phyloP scores from a whole-genome alignment of 2,329 filamentous ascomycete genomes.

The Pseudohalonectria lignicola region DNA sequence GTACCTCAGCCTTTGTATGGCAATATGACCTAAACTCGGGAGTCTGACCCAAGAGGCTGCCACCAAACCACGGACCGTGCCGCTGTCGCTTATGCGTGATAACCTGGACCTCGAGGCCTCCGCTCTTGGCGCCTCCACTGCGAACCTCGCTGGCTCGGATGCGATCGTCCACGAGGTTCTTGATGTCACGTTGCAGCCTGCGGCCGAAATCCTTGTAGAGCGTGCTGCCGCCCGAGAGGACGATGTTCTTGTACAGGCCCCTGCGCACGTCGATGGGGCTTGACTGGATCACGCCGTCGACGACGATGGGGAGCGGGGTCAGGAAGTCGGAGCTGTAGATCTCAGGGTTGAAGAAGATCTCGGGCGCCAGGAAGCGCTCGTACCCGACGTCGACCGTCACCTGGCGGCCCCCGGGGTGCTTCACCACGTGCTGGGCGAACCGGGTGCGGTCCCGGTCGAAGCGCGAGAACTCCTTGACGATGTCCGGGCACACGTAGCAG shows the following conservation, averaged over 20 bases:
- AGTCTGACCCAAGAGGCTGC: constrained; percentile 90
- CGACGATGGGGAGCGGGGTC: constrained; percentile 85
- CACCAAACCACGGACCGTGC: constrained; percentile 97
- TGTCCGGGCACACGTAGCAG: constrained; percentile 97
- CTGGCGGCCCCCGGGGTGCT: constrained; percentile 81
- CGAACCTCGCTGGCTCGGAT: constrained; percentile 86
- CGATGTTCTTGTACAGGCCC: constrained; percentile 99
- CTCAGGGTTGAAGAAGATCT: constrained; percentile 99
- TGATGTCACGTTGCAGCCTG: constrained; percentile 91
- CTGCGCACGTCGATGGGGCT: constrained; percentile 95
- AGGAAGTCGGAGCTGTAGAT: constrained; percentile 99
- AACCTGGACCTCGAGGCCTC: constrained; percentile 91
- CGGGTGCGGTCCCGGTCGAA: constrained; percentile 89
- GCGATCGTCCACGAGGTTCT: constrained; percentile 85
- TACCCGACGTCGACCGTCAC: constrained; percentile 89
- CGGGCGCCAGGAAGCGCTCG: constrained; percentile 92
- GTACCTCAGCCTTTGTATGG: constrained; percentile 74
- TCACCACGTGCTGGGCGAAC: constrained; percentile 83
- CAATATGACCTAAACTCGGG: constrained; percentile 98
- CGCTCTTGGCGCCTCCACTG: constrained; percentile 85
- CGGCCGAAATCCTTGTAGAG: constrained; percentile 98
- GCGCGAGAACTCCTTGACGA: constrained; percentile 93
- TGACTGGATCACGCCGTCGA: constrained; percentile 93
- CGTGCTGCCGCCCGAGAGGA: constrained; percentile 91
- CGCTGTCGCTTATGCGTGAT: constrained; percentile 96